phyloP scores from a whole-genome alignment of 306 rosid species.

The Neltuma alba region DNA sequence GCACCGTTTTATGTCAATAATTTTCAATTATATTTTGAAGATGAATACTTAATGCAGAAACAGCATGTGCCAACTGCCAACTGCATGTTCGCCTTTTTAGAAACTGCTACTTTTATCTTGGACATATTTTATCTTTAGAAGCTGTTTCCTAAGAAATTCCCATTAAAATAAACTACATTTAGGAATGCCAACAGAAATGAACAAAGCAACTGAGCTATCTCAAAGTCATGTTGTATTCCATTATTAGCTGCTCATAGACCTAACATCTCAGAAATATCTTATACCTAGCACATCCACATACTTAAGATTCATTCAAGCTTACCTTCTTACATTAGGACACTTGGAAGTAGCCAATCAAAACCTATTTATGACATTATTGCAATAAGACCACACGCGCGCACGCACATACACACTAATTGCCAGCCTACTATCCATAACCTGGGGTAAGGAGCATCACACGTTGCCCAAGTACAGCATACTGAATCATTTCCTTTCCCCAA shows the following conservation, averaged over 20 bases:
- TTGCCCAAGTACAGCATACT: slow-evolving; percentile 10
- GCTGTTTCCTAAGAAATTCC: background rate
- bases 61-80: background rate
- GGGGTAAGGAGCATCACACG: background rate
- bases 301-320: slow-evolving; percentile 9
- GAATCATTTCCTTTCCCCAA: background rate
- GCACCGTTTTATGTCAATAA: background rate
- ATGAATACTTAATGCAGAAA: background rate
- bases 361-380: background rate
- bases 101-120: background rate
- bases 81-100: background rate
- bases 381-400: background rate
- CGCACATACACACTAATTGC: background rate
- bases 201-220: background rate
- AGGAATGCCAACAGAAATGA: background rate
- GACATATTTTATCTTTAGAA: background rate
- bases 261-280: slow-evolving; percentile 6
- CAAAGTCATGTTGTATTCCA: slow-evolving; percentile 19
- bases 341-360: background rate
- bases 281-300: background rate
- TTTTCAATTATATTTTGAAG: background rate
- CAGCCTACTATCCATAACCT: slow-evolving; percentile 24
- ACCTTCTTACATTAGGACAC: background rate
- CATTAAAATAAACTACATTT: background rate
- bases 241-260: background rate